Evolutionary conservation across 2,329 filamentous ascomycete genomes (phyloP), one percentile per base, ranked within the genome.

Genomic region (Aspergillus pseudotamarii): DNA sequence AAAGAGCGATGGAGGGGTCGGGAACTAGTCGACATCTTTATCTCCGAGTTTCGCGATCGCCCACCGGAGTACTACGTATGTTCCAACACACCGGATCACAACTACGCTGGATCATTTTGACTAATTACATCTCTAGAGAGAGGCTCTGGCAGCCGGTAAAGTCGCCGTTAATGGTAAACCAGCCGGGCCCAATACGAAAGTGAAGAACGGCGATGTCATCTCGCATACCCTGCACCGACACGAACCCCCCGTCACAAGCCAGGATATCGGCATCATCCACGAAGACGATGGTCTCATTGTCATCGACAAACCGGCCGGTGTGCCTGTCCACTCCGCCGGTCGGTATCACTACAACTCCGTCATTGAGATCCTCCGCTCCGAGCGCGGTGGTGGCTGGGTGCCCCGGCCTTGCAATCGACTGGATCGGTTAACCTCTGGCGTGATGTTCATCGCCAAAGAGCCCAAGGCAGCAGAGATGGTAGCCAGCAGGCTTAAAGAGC

Each of bases 371-470:
- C 90, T 99, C 87, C 89, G 91, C 69, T 87, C 91, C 2, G 91
- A 97, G 73, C 79, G 87, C 43, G 83, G 84, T 34, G 79, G 83
- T 59, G 77, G 80, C 14, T 90, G 83, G 77, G 84, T 88, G 62
- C 88, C 88, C 0, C 77, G 88, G 60, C 88, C 95, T 0, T 98
- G 94, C 80, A 97, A 99, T 73, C 85, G 95, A n/a, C 86, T 99
- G 32, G 95, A 99, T 76, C 85, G 95, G 58, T 81, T 99, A 71
- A 99, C 95, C 0, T 97, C 93, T 71, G 95, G 95, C 56, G 91
- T 99, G 75, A 98, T 99, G 94, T 99, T 99, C 77, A 89, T 99
- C 70, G 95, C 91, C 32, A 99, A 99, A 80, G 89, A 92, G 66
- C 84, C 89, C 43, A 87, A 88, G 72, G 92, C 91, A 0, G 94